A percentile compares a stretch with the other conserved stretches of the same genome.
These are phyloP conservation scores for Pyricularia grisea DNA, from an alignment of 2,329 filamentous ascomycete genomes.

Conservation along the genomic window DNA sequence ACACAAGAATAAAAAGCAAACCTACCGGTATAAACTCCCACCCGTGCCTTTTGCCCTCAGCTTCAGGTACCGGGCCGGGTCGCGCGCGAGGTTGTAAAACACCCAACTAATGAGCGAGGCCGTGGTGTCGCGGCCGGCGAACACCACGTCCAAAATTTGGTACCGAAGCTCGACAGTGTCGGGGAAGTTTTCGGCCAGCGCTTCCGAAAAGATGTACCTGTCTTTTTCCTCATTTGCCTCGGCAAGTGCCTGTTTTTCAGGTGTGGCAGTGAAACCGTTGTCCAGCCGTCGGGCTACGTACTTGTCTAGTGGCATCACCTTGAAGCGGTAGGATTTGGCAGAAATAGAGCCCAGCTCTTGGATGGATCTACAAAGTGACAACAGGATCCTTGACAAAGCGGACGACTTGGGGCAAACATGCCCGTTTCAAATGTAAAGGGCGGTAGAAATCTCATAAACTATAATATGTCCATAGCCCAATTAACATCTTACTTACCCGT, in stretches of 20 bases:
- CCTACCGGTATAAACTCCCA: neutral
- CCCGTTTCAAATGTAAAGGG: neutral
- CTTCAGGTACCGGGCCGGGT: neutral
- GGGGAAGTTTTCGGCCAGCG: neutral
- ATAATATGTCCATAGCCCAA: neutral
- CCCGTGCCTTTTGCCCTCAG: neutral
- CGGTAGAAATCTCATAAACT: neutral
- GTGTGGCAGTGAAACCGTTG: neutral
- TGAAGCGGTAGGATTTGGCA: too few relatives aligned
- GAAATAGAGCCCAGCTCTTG: too few relatives aligned
- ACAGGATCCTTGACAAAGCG: neutral
- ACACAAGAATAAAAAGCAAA: neutral
- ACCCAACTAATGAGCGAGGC: slow-evolving; percentile 12
- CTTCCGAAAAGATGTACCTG: slow-evolving; percentile 4
- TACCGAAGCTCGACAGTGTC: slow-evolving; percentile 7
- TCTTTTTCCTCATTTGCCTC: neutral
- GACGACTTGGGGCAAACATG: neutral
- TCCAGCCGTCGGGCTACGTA: slow-evolving; percentile 1
- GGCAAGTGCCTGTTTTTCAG: neutral
- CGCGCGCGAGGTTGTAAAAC: slow-evolving; percentile 9
- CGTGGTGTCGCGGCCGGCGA: slow-evolving; percentile 16
- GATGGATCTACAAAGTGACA: too few relatives aligned
- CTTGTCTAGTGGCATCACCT: neutral
- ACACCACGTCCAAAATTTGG: slow-evolving; percentile 11
- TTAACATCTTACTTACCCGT: neutral